A percentile compares a stretch with the other conserved stretches of the same genome.
phyloP scores from a whole-genome alignment of 1,139 yeast genomes.

The Debaryomyces coudertii region DNA sequence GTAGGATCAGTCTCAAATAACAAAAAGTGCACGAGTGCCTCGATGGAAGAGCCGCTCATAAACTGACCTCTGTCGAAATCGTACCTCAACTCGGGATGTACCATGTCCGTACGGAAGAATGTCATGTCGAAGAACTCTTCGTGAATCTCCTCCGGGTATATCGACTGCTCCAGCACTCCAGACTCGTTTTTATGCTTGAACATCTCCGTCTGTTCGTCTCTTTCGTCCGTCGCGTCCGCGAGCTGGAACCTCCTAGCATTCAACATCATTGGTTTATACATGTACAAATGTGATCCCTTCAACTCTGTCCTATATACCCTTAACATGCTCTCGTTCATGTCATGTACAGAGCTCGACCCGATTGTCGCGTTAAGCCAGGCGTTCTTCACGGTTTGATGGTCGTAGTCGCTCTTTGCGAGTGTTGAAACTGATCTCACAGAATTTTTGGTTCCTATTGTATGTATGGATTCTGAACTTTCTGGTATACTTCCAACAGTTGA shows the following conservation, averaged over 20 bases:
- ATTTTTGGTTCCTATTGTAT: conserved; percentile 6
- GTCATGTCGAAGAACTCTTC: conserved; percentile 25
- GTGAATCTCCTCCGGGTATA: conserved; percentile 9
- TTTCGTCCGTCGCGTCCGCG: conserved; percentile 3
- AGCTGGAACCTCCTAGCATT: conserved; percentile 50
- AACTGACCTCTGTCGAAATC: conserved; percentile 48
- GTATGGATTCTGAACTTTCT: conserved; percentile 7
- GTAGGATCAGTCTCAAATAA: conserved; percentile 45
- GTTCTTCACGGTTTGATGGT: conserved; percentile 34
- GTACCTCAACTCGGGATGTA: conserved; percentile 69
- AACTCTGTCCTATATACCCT: conserved; percentile 63
- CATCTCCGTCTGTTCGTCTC: conserved; percentile 13
- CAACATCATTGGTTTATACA: conserved; percentile 57
- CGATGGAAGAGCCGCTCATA: conserved; percentile 41
- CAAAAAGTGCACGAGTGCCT: conserved; percentile 74
- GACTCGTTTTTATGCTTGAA: conserved; percentile 21
- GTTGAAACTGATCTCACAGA: conserved; percentile 18
- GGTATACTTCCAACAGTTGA: conserved; percentile 16
- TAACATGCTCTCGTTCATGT: conserved; percentile 42
- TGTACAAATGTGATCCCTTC: conserved; percentile 60
- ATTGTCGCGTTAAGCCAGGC: conserved; percentile 49
- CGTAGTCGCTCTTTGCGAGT: conserved; percentile 40
- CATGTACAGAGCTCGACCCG: conserved; percentile 34
- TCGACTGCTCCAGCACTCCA: conserved; percentile 7
- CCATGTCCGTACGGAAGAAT: conserved; percentile 36